These are phyloP conservation scores for Aspergillus costaricaensis DNA, from an alignment of 2,329 filamentous ascomycete species.

Conservation along the genomic window DNA sequence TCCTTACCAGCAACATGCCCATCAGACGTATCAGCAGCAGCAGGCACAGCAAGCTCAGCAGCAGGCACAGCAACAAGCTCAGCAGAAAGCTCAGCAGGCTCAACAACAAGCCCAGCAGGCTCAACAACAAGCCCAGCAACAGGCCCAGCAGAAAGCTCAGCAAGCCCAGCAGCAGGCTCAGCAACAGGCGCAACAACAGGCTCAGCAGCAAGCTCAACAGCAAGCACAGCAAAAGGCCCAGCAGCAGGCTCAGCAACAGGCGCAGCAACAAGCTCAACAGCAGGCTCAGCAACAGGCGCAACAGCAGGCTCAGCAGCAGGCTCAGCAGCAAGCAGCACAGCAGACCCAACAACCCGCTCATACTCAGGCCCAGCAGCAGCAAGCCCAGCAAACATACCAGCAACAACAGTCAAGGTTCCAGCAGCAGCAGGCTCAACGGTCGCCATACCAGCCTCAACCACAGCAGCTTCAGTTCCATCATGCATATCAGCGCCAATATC, in stretches of 20 bases:
- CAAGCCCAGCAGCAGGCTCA: slow-evolving; percentile 1
- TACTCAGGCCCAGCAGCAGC: slow-evolving; percentile 17
- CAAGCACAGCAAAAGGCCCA: background rate
- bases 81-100: slow-evolving; percentile 18
- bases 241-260: background rate
- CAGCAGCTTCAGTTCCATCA: slow-evolving; percentile 12
- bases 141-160: slow-evolving; percentile 6
- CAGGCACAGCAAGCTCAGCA: slow-evolving; percentile 9
- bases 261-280: background rate
- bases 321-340: slow-evolving; percentile 9
- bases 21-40: slow-evolving; percentile 14
- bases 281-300: slow-evolving; percentile 8
- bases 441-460: slow-evolving; percentile 15
- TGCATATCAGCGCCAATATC: slow-evolving; percentile 12
- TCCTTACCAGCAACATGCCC: slow-evolving; percentile 19
- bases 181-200: background rate
- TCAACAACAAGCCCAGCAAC: slow-evolving; percentile 10
- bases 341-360: slow-evolving; percentile 13
- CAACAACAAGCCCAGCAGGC: slow-evolving; percentile 14
- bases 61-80: slow-evolving; percentile 18
- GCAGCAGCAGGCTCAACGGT: slow-evolving; percentile 22
- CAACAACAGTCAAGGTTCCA: slow-evolving; percentile 19
- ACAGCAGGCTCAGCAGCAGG: slow-evolving; percentile 18
- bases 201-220: background rate
- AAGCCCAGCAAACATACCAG: slow-evolving; percentile 19